Evolutionary conservation across 768 basidiomycete species (phyloP).

Genomic region (Auricularia heimuer): DNA sequence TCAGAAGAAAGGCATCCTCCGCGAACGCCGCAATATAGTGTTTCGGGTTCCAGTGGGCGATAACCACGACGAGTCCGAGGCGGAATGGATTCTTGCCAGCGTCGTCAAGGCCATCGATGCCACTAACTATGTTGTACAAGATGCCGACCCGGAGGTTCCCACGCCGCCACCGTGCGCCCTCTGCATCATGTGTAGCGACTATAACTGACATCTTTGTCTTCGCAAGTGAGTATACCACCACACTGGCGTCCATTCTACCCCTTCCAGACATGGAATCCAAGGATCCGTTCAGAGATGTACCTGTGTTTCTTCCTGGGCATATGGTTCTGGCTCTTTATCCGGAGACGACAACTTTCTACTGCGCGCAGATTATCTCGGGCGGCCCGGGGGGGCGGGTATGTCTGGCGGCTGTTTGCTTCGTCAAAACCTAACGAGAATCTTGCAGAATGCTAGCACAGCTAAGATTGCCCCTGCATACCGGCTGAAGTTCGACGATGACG

Average conservation of each 20-base stretch:
- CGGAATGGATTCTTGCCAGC: conserved; percentile 66
- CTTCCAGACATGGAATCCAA: conserved; percentile 52
- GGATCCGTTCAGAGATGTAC: conserved; percentile 43
- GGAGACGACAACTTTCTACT: conserved; percentile 85
- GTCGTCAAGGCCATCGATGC: conserved; percentile 31
- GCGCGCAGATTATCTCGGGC: conserved; percentile 64
- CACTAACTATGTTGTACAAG: conserved; percentile 56
- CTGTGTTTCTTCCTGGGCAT: conserved; percentile 61
- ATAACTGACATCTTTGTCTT: not conserved
- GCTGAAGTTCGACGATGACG: conserved; percentile 83
- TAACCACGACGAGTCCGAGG: conserved; percentile 30
- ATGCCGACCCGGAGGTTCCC: conserved; percentile 70
- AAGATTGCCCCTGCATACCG: conserved; percentile 56
- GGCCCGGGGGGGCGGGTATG: conserved; percentile 32
- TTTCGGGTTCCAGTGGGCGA: conserved; percentile 50
- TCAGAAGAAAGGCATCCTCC: conserved; percentile 61
- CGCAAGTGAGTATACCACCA: conserved; percentile 31
- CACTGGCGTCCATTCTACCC: conserved; percentile 58
- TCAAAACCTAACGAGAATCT: not conserved
- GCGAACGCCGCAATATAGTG: conserved; percentile 68
- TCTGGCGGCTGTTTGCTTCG: not conserved
- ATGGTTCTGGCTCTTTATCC: conserved; percentile 84
- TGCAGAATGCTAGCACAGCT: conserved; percentile 17
- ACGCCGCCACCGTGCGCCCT: conserved; percentile 24
- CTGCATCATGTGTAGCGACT: not conserved